These are phyloP conservation scores for Botryotinia globosa DNA, from an alignment of 2,329 filamentous ascomycete species.

Conservation along the genomic window DNA sequence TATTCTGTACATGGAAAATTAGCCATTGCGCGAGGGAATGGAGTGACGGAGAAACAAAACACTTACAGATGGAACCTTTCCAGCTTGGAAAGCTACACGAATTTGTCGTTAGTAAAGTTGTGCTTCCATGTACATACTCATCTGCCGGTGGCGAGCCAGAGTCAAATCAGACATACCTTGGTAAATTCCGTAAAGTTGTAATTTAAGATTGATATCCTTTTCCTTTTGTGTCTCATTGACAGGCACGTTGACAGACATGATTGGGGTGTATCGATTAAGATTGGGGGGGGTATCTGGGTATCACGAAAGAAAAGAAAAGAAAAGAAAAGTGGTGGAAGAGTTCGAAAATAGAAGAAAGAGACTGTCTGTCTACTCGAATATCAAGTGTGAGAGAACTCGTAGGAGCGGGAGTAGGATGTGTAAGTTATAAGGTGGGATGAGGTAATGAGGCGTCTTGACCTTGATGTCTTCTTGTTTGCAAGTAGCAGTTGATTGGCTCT, in stretches of 20 bases:
- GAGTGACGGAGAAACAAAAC: neutral
- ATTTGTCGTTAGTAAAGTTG: constrained; percentile 34
- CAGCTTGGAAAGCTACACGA: constrained; percentile 70
- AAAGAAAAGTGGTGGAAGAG: constrained; percentile 4
- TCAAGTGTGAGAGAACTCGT: neutral
- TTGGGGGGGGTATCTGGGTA: constrained; percentile 23
- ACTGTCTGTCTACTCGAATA: neutral
- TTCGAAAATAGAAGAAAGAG: neutral
- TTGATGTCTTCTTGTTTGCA: neutral
- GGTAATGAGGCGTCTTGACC: constrained; percentile 11
- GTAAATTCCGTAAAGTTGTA: constrained; percentile 91
- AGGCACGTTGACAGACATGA: constrained; percentile 36
- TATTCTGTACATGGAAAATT: constrained; percentile 44
- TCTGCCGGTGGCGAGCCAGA: neutral
- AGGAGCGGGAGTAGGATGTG: neutral
- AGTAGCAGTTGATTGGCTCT: neutral
- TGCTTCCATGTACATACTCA: neutral
- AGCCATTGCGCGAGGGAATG: constrained; percentile 18
- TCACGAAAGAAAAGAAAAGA: constrained; percentile 26
- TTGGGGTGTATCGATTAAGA: constrained; percentile 18
- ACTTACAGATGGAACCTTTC: constrained; percentile 75
- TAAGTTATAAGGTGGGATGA: neutral
- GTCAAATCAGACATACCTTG: constrained; percentile 52
- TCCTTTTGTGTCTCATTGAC: constrained; percentile 35
- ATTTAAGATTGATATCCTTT: constrained; percentile 80